Conservation (phyloP, 2,329 filamentous ascomycete genomes). For the Hymenoscyphus salicellus region DNA sequence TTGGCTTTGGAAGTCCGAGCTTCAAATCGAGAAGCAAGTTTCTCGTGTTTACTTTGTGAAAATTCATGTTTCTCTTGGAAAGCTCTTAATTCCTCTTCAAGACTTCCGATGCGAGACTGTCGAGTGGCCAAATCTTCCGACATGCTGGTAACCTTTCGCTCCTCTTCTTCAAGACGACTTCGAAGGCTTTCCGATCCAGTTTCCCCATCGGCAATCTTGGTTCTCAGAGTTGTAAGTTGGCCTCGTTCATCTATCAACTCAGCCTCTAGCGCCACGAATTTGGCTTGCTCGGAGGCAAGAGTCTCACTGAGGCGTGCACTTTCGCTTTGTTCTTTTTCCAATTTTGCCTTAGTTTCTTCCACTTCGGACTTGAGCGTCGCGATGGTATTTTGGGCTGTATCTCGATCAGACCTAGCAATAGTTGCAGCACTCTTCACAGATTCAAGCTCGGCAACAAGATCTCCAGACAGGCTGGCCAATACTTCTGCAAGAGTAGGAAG, state of each 20-base stretch:
- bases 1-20: slow-evolving; percentile 70
- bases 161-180: slow-evolving; percentile 71
- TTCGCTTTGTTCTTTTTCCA: slow-evolving; percentile 52
- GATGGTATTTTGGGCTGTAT: slow-evolving; percentile 54
- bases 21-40: slow-evolving; percentile 58
- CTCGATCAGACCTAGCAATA: slow-evolving; percentile 62
- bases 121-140: slow-evolving; percentile 69
- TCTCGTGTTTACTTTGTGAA: slow-evolving; percentile 51
- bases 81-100: slow-evolving; percentile 72
- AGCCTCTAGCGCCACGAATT: slow-evolving; percentile 51
- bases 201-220: slow-evolving; percentile 76
- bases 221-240: slow-evolving; percentile 66
- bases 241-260: slow-evolving; percentile 63
- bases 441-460: slow-evolving; percentile 57
- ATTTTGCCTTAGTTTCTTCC: slow-evolving; percentile 49
- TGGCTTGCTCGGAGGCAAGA: slow-evolving; percentile 53
- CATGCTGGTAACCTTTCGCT: slow-evolving; percentile 65
- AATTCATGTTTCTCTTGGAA: slow-evolving; percentile 63
- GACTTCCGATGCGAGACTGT: slow-evolving; percentile 70
- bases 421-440: slow-evolving; percentile 58
- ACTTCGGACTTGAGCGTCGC: slow-evolving; percentile 58
- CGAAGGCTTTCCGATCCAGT: slow-evolving; percentile 77
- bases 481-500: slow-evolving; percentile 57
- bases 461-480: slow-evolving; percentile 56
- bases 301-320: slow-evolving; percentile 53